phyloP scores from a whole-genome alignment of 2,329 filamentous ascomycete species.

The Ophiostoma australiae region DNA sequence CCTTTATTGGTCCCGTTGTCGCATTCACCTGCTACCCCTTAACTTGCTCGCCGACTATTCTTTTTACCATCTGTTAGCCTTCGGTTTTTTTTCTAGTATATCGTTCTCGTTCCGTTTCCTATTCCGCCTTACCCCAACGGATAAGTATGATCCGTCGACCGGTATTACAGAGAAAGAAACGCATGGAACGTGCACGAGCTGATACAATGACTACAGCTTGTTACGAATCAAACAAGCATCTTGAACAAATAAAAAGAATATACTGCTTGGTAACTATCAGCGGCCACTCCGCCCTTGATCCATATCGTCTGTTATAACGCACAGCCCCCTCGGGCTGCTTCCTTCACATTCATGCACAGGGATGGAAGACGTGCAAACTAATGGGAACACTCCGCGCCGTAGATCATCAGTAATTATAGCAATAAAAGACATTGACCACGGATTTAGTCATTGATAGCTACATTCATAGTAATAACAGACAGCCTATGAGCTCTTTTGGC shows the following conservation, averaged over 20 bases:
- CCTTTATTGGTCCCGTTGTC: no score
- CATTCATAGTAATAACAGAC: neutral
- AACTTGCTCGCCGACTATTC: neutral
- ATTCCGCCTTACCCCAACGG: neutral
- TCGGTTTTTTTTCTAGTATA: neutral
- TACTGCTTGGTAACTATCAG: neutral
- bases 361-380: neutral
- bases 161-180: constrained; percentile 3
- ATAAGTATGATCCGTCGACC: neutral
- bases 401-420: no score
- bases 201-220: constrained; percentile 1
- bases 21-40: neutral
- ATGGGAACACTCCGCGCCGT: neutral
- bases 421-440: neutral
- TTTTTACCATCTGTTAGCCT: neutral
- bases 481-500: neutral
- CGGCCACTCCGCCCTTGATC: constrained; percentile 1
- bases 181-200: neutral
- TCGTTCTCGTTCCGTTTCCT: neutral
- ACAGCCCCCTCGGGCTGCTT: neutral
- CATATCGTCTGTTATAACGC: neutral
- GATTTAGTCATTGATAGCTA: neutral
- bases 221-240: neutral
- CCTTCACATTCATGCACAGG: constrained; percentile 3
- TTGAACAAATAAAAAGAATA: neutral